Percentiles rank a stretch among this genome's conserved stretches.
Conservation (phyloP, 129 eudicot genomes). For the Apium graveolens region DNA sequence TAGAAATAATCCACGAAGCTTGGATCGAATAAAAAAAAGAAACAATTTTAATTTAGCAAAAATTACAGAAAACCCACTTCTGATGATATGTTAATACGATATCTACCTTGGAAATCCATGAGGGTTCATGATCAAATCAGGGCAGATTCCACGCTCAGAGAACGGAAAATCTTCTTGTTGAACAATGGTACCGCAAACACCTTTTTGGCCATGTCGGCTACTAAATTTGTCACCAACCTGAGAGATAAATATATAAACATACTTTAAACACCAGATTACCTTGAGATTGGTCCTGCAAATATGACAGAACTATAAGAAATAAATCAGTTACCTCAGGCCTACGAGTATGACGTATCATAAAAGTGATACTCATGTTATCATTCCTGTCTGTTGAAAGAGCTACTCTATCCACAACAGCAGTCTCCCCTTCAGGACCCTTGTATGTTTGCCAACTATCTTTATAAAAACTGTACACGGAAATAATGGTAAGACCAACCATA, state of each 20-base stretch:
- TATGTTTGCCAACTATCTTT: slow-evolving; percentile 50
- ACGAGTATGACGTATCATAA: slow-evolving; percentile 86
- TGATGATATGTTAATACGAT: neutral
- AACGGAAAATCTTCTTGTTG: slow-evolving; percentile 98
- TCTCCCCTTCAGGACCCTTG: slow-evolving; percentile 88
- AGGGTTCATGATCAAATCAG: slow-evolving; percentile 98
- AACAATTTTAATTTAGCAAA: neutral
- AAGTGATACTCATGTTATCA: slow-evolving; percentile 50
- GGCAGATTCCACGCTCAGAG: slow-evolving; percentile 95
- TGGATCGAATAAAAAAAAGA: neutral
- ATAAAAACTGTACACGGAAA: slow-evolving; percentile 41
- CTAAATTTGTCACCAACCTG: slow-evolving; percentile 98
- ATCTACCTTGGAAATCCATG: slow-evolving; percentile 94
- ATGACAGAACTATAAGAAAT: slow-evolving; percentile 1
- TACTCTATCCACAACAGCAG: slow-evolving; percentile 82
- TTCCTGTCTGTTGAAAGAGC: slow-evolving; percentile 55
- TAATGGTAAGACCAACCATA: slow-evolving; percentile 14
- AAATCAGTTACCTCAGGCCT: slow-evolving; percentile 75
- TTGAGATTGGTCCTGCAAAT: neutral
- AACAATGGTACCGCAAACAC: slow-evolving; percentile 93
- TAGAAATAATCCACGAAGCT: too few species aligned
- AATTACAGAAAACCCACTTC: neutral
- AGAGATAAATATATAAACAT: neutral
- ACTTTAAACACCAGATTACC: neutral
- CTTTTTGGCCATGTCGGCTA: slow-evolving; percentile 97